Evolutionary conservation across 139 green algal genomes (phyloP).

Genomic region (Yamagishiella unicocca): DNA sequence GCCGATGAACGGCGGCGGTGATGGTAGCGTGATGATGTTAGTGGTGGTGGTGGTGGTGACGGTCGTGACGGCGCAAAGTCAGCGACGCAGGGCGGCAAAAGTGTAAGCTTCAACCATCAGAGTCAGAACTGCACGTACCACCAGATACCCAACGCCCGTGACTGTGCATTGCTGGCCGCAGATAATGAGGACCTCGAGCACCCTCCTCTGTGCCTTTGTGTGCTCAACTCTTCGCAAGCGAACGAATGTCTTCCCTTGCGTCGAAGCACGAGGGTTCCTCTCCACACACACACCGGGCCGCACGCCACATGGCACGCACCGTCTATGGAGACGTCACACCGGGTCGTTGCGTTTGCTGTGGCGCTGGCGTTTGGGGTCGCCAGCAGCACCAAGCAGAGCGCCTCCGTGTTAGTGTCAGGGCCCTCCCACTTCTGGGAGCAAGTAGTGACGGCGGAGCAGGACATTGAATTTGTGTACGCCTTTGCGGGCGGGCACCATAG

Average conservation of each 20-base stretch:
- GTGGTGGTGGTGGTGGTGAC: no score
- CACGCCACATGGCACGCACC: neutral
- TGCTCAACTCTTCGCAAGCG: neutral
- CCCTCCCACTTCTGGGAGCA: neutral
- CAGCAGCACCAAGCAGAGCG: conserved; percentile 23
- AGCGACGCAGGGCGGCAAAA: no score
- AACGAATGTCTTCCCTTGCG: neutral
- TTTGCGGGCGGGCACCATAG: neutral
- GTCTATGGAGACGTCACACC: neutral
- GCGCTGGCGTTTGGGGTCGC: no score
- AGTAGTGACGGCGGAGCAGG: neutral
- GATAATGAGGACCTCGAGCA: no score
- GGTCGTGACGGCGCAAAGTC: no score
- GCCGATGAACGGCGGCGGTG: no score
- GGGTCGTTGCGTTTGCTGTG: neutral
- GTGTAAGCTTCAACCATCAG: no score
- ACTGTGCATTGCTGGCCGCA: no score
- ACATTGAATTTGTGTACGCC: neutral
- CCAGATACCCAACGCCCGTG: no score
- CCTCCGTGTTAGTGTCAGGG: neutral
- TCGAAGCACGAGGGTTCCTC: neutral
- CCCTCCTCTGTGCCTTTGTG: no score
- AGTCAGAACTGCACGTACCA: no score
- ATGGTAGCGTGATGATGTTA: no score
- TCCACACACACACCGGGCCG: neutral